Percentiles rank a stretch among this genome's conserved stretches.
These are phyloP conservation scores for Xerocomus nothofagi DNA, from an alignment of 1,284 basidiomycete genomes.

Conservation along the genomic window DNA sequence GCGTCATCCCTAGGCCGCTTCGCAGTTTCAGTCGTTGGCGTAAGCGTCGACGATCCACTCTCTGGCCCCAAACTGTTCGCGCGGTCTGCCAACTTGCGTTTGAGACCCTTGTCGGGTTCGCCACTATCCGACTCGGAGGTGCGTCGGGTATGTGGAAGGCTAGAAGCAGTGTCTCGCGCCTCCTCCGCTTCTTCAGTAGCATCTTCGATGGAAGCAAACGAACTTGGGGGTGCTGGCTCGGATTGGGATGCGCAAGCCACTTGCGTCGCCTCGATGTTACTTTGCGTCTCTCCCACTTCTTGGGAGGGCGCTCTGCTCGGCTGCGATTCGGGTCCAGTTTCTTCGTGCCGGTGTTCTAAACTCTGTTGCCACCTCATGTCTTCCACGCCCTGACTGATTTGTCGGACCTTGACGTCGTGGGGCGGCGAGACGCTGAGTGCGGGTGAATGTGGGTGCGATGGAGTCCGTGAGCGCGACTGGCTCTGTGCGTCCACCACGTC, in stretches of 20 bases:
- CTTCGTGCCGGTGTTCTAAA: constrained; percentile 15
- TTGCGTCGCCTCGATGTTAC: constrained; percentile 17
- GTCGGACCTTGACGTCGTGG: constrained; percentile 68
- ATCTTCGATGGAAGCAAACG: constrained; percentile 27
- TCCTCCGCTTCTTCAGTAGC: constrained; percentile 22
- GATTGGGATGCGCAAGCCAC: constrained; percentile 10
- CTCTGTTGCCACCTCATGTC: constrained; percentile 66
- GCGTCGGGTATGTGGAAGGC: constrained; percentile 31
- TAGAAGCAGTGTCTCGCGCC: constrained; percentile 28
- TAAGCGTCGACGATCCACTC: constrained; percentile 13
- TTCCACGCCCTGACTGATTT: constrained; percentile 75
- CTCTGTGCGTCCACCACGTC: constrained; percentile 40
- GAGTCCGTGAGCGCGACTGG: constrained; percentile 40
- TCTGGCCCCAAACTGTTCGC: constrained; percentile 40
- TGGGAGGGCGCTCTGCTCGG: constrained; percentile 7
- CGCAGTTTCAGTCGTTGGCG: constrained; percentile 20
- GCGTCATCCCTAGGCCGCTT: constrained; percentile 37
- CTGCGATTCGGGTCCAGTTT: constrained; percentile 7
- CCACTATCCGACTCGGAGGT: constrained; percentile 34
- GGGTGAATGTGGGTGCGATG: constrained; percentile 42
- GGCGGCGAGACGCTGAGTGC: constrained; percentile 60
- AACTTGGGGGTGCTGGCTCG: constrained; percentile 12
- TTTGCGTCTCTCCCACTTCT: constrained; percentile 15
- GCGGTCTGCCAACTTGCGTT: constrained; percentile 58
- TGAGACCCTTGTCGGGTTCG: constrained; percentile 58